A percentile compares a stretch with the other conserved stretches of the same genome.
These are phyloP conservation scores for Cladosporium sp. DNA, from an alignment of 2,329 filamentous ascomycete species.

Conservation along the genomic window DNA sequence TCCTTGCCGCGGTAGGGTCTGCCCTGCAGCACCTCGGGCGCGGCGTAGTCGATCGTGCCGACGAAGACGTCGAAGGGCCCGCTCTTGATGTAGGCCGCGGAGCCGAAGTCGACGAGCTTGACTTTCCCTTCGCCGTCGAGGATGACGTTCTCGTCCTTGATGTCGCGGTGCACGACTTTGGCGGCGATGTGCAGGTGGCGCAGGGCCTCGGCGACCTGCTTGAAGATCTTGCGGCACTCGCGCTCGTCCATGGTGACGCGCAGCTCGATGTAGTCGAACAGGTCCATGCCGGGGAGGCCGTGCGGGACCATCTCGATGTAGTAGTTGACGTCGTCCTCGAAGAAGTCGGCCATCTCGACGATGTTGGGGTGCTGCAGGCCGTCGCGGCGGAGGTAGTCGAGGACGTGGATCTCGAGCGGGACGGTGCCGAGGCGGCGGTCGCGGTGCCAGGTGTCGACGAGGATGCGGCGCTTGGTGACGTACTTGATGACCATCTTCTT, in stretches of 20 bases:
- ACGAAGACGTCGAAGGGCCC: conserved; percentile 99
- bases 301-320: conserved; percentile 99
- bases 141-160: conserved; percentile 98
- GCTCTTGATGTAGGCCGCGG: conserved; percentile 95
- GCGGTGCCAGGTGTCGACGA: conserved; percentile 97
- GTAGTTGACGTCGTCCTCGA: conserved; percentile 81
- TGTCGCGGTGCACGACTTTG: conserved; percentile 89
- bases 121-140: conserved; percentile 92
- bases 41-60: conserved; percentile 97
- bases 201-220: conserved; percentile 82
- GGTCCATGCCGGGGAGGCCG: conserved; percentile 91
- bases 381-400: conserved; percentile 81
- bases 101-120: conserved; percentile 97
- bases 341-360: conserved; percentile 64
- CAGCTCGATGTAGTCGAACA: conserved; percentile 98
- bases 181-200: conserved; percentile 89
- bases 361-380: conserved; percentile 59
- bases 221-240: conserved; percentile 91
- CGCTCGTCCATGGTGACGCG: conserved; percentile 92
- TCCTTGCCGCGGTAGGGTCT: conserved; percentile 90
- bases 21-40: conserved; percentile 92
- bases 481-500: conserved; percentile 95
- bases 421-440: conserved; percentile 90
- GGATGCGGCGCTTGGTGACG: conserved; percentile 90
- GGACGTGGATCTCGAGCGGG: conserved; percentile 90